Evolutionary conservation across 2,329 filamentous ascomycete genomes (phyloP).

Genomic region (Zalaria obscura): DNA sequence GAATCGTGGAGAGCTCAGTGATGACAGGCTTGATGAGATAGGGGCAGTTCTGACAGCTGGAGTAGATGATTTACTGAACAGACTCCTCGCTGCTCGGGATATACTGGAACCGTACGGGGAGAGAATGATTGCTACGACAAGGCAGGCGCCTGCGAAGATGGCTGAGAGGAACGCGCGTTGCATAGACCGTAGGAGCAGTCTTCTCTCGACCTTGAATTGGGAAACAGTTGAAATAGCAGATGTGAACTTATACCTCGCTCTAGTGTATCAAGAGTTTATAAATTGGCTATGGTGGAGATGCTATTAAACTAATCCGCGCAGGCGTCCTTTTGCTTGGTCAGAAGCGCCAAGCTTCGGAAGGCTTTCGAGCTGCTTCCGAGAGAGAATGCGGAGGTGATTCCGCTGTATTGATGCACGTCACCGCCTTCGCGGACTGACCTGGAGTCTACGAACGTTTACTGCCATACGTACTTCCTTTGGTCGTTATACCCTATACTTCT

Average conservation of each 20-base stretch:
- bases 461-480: too few relatives aligned
- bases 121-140: conserved; percentile 2
- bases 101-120: not conserved
- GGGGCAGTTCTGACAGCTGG: not conserved
- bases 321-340: too few relatives aligned
- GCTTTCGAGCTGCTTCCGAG: not conserved
- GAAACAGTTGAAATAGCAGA: too few relatives aligned
- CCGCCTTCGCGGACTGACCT: not conserved
- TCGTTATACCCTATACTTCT: too few relatives aligned
- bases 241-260: too few relatives aligned
- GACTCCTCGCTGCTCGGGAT: not conserved
- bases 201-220: too few relatives aligned
- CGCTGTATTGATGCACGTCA: conserved; percentile 1
- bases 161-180: not conserved
- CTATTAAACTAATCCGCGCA: too few relatives aligned
- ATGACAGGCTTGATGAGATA: not conserved
- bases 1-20: not conserved
- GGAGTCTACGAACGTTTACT: too few relatives aligned
- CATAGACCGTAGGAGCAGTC: too few relatives aligned
- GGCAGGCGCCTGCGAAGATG: not conserved
- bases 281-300: too few relatives aligned
- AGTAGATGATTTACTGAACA: not conserved
- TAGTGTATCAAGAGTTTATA: too few relatives aligned
- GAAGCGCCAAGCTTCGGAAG: too few relatives aligned
- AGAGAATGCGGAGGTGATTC: conserved; percentile 1